Conservation (phyloP, 2,329 filamentous ascomycete species). For the Epichloe sylvatica region DNA sequence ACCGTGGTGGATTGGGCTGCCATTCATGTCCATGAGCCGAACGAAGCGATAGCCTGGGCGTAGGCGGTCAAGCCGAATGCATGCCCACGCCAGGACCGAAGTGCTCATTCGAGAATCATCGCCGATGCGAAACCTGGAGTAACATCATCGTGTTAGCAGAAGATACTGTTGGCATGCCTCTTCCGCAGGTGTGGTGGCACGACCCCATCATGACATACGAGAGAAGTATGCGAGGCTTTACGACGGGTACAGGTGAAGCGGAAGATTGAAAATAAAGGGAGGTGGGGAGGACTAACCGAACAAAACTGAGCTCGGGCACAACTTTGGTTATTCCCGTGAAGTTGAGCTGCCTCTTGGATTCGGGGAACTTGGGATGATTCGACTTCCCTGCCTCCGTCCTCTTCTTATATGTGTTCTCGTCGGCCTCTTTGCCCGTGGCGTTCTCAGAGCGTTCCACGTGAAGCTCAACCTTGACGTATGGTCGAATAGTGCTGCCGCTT, state of each 20-base stretch:
- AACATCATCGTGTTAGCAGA: constrained; percentile 8
- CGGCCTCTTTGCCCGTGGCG: constrained; percentile 18
- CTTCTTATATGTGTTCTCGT: constrained; percentile 44
- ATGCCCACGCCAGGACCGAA: constrained; percentile 39
- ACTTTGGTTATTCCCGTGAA: constrained; percentile 47
- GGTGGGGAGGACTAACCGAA: constrained; percentile 41
- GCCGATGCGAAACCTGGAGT: constrained; percentile 38
- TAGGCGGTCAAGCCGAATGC: constrained; percentile 45
- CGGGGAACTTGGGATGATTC: constrained; percentile 50
- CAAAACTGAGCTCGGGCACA: constrained; percentile 56
- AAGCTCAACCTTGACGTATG: constrained; percentile 65
- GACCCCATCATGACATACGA: not conserved
- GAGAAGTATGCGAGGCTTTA: not conserved
- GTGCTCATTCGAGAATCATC: constrained; percentile 29
- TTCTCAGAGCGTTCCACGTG: constrained; percentile 52
- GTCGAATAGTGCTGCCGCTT: constrained; percentile 35
- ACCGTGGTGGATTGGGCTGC: constrained; percentile 29
- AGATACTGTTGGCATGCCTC: not conserved
- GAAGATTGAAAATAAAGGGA: not conserved
- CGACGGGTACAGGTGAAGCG: not conserved
- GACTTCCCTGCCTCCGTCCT: constrained; percentile 42
- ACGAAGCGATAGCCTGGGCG: constrained; percentile 42
- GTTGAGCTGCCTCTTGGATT: constrained; percentile 35
- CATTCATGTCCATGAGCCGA: constrained; percentile 31
- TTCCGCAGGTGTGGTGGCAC: not conserved